Evolutionary conservation across 2,329 filamentous ascomycete species (phyloP).

Genomic region (Hypoxylon sp.): DNA sequence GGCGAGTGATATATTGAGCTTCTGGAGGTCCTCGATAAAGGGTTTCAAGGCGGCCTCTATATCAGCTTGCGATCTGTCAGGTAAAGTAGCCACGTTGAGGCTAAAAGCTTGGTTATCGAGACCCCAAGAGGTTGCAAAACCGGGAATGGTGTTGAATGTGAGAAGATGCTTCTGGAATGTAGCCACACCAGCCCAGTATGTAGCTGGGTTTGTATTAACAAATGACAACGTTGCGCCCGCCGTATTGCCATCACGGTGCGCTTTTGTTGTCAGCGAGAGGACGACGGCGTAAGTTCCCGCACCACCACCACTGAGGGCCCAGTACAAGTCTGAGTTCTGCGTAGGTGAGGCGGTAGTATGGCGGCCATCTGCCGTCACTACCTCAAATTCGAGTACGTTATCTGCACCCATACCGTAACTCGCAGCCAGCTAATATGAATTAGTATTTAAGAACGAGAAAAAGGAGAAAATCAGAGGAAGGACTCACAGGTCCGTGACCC

Average conservation of each 20-base stretch:
- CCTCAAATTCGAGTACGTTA: slow-evolving; percentile 54
- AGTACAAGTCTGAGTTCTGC: slow-evolving; percentile 66
- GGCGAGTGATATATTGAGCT: neutral
- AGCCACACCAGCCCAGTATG: slow-evolving; percentile 22
- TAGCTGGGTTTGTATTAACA: slow-evolving; percentile 4
- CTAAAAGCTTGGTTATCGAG: slow-evolving; percentile 10
- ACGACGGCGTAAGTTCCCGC: slow-evolving; percentile 66
- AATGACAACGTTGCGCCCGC: slow-evolving; percentile 2
- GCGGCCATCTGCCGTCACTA: slow-evolving; percentile 37
- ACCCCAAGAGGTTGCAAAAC: slow-evolving; percentile 15
- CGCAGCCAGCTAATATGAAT: slow-evolving; percentile 43
- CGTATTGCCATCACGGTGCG: neutral
- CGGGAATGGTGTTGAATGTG: slow-evolving; percentile 14
- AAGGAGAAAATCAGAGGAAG: neutral
- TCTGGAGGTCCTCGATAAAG: neutral
- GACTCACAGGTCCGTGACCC: neutral
- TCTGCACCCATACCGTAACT: slow-evolving; percentile 63
- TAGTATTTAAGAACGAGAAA: neutral
- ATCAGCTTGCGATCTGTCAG: neutral
- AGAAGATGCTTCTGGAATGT: slow-evolving; percentile 14
- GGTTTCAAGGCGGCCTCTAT: neutral
- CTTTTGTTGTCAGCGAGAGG: slow-evolving; percentile 11
- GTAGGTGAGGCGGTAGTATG: slow-evolving; percentile 58
- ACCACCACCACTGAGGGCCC: slow-evolving; percentile 67
- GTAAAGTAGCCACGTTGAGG: slow-evolving; percentile 8